Evolutionary conservation across 2,329 filamentous ascomycete species (phyloP).

Genomic region (Ceratocystis papillata): DNA sequence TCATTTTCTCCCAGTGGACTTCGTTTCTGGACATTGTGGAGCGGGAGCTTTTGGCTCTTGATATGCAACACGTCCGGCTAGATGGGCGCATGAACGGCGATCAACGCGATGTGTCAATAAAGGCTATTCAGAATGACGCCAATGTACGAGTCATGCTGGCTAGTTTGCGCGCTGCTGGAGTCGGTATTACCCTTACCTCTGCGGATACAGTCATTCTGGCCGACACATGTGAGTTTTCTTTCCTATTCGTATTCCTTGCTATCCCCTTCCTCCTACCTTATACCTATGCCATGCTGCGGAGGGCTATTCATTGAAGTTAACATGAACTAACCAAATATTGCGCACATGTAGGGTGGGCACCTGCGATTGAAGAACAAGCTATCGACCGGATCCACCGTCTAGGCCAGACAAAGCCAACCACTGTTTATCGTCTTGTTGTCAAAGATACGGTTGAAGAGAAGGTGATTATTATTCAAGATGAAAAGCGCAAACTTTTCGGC

Average conservation of each 20-base stretch:
- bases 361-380: conserved; percentile 85
- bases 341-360: conserved; percentile 59
- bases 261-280: not conserved
- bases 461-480: conserved; percentile 64
- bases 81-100: conserved; percentile 67
- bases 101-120: conserved; percentile 61
- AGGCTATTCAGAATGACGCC: conserved; percentile 54
- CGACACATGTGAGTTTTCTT: conserved; percentile 51
- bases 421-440: conserved; percentile 71
- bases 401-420: conserved; percentile 68
- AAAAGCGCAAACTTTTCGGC: conserved; percentile 67
- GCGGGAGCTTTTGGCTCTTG: conserved; percentile 49
- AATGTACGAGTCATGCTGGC: conserved; percentile 67
- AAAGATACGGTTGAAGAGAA: conserved; percentile 71
- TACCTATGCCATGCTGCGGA: too few species aligned
- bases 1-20: conserved; percentile 71
- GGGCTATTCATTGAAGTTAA: too few species aligned
- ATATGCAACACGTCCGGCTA: conserved; percentile 57
- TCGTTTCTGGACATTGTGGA: conserved; percentile 63
- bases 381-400: conserved; percentile 79
- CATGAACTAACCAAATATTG: not conserved
- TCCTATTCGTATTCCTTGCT: not conserved
- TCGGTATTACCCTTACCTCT: conserved; percentile 75
- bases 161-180: conserved; percentile 68
- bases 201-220: conserved; percentile 76